Percentiles rank a stretch among this genome's conserved stretches.
Conservation (phyloP, 345 rosid species). For the Eucalyptus regnans region DNA sequence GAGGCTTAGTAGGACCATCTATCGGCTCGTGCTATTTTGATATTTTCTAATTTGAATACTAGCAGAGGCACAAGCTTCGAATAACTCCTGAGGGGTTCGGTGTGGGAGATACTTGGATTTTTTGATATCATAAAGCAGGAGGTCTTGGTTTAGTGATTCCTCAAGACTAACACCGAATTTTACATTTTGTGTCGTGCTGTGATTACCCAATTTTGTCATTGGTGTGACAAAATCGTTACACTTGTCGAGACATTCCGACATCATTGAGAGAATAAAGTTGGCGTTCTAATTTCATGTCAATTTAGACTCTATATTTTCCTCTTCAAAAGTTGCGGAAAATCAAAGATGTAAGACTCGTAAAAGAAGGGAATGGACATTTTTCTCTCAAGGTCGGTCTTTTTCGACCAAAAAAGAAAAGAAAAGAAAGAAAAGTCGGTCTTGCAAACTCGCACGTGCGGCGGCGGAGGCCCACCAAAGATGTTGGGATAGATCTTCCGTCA, state of each 20-base stretch:
- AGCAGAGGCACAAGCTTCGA: not conserved
- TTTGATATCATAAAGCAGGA: not conserved
- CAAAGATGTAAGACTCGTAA: not conserved
- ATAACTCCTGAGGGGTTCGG: not conserved
- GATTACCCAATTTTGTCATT: not conserved
- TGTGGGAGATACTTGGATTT: not conserved
- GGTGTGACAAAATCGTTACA: not conserved
- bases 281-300: not conserved
- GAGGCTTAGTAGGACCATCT: not conserved
- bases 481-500: not conserved
- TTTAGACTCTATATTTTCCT: not conserved
- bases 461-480: not conserved
- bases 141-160: not conserved
- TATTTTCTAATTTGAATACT: not conserved
- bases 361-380: not conserved
- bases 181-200: fast-evolving
- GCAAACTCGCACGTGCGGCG: not conserved
- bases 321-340: not conserved
- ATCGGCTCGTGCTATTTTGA: not conserved
- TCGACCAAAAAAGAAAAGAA: not conserved
- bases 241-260: not conserved
- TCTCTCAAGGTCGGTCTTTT: not conserved
- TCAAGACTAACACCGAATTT: fast-evolving
- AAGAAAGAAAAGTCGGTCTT: not conserved
- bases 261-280: too few relatives aligned